Evolutionary conservation across 2,329 filamentous ascomycete genomes (phyloP).

Genomic region (Fusarium decemcellulare): DNA sequence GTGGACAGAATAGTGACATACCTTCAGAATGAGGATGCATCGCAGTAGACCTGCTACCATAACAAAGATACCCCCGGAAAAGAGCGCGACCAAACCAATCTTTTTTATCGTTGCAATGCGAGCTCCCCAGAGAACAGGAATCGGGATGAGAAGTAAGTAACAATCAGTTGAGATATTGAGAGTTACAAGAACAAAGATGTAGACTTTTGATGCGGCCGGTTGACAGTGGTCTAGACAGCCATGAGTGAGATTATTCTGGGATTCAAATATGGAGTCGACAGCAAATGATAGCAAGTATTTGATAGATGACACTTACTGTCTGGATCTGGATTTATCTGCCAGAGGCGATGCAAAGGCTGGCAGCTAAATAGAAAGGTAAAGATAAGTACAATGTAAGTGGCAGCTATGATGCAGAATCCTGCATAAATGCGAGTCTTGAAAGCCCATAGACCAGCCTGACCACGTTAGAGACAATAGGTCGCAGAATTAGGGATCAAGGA

Average conservation of each 20-base stretch:
- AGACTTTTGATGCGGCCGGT: conserved; percentile 54
- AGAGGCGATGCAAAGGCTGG: conserved; percentile 51
- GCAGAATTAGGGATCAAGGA: background rate
- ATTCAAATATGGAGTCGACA: too few species aligned
- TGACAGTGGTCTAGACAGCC: conserved; percentile 49
- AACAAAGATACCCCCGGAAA: conserved; percentile 55
- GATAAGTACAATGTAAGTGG: conserved; percentile 50
- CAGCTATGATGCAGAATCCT: conserved; percentile 50
- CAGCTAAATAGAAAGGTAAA: conserved; percentile 52
- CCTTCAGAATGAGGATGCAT: conserved; percentile 51
- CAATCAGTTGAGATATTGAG: conserved; percentile 56
- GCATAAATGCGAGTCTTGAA: conserved; percentile 42
- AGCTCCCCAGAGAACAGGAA: conserved; percentile 66
- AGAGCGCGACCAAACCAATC: conserved; percentile 64
- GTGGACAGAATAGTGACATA: conserved; percentile 10
- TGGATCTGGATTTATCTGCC: conserved; percentile 58
- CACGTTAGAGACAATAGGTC: background rate
- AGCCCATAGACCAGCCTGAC: conserved; percentile 2
- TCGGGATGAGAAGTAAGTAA: conserved; percentile 56
- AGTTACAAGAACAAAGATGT: conserved; percentile 51
- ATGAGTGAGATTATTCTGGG: too few species aligned
- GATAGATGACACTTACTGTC: conserved; percentile 49
- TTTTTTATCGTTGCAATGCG: conserved; percentile 64
- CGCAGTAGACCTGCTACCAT: conserved; percentile 52
- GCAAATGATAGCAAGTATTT: too few species aligned